Conservation (phyloP, 805 yeast genomes). For the Candida rishiriensis region DNA sequence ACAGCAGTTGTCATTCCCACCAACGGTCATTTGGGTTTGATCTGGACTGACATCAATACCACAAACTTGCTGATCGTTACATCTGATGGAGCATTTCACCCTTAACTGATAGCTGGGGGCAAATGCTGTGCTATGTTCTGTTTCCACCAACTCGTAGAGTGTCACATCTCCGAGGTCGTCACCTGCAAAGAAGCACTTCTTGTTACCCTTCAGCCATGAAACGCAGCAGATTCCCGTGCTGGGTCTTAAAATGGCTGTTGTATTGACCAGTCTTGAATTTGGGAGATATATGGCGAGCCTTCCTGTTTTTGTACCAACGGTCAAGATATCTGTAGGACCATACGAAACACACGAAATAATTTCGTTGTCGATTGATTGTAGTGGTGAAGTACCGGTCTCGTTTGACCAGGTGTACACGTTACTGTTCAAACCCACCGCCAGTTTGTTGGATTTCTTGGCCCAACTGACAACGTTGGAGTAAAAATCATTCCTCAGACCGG, state of each 20-base stretch:
- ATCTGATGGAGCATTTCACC: slow-evolving; percentile 31
- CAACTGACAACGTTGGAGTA: slow-evolving; percentile 74
- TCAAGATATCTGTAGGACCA: slow-evolving; percentile 41
- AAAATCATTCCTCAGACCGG: slow-evolving; percentile 69
- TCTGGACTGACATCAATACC: slow-evolving; percentile 60
- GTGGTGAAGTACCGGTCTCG: slow-evolving; percentile 39
- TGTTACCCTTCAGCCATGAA: slow-evolving; percentile 49
- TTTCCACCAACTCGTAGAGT: slow-evolving; percentile 31
- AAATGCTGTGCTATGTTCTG: not conserved
- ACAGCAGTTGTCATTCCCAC: slow-evolving; percentile 81
- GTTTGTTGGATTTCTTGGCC: slow-evolving; percentile 46
- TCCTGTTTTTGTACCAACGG: slow-evolving; percentile 60
- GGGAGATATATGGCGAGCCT: slow-evolving; percentile 35
- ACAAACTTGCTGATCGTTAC: slow-evolving; percentile 58
- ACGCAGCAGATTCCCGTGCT: slow-evolving; percentile 51
- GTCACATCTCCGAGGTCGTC: slow-evolving; percentile 60
- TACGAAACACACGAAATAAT: slow-evolving; percentile 55
- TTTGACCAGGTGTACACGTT: slow-evolving; percentile 63
- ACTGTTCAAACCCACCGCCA: slow-evolving; percentile 65
- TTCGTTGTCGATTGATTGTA: slow-evolving; percentile 38
- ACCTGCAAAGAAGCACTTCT: slow-evolving; percentile 48
- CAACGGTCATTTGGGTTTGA: slow-evolving; percentile 61
- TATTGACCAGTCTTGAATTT: slow-evolving; percentile 16
- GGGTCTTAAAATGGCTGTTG: slow-evolving; percentile 20
- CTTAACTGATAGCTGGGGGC: slow-evolving; percentile 7